Percentiles rank a stretch among this genome's conserved stretches.
These are phyloP conservation scores for Pseudocohnilembus persalinus DNA, from an alignment of 169 alveolate species.

Conservation along the genomic window DNA sequence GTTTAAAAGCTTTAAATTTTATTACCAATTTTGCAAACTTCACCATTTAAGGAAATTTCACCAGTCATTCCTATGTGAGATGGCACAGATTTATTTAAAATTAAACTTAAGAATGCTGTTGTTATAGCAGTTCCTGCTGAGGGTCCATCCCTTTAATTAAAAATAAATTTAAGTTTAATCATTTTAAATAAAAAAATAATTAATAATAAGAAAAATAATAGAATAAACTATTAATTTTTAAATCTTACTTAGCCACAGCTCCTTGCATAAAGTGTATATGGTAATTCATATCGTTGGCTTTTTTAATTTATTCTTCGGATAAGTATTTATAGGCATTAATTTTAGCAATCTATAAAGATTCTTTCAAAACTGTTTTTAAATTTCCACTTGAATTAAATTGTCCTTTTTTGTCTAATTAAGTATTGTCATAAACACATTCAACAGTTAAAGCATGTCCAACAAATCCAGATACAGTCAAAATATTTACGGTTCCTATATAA, in stretches of 20 bases:
- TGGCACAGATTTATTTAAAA: conserved; percentile 36
- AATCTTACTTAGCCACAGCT: conserved; percentile 59
- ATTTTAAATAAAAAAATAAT: too few relatives aligned
- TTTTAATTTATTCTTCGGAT: conserved; percentile 30
- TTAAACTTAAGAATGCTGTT: conserved; percentile 57
- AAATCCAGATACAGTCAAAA: conserved; percentile 39
- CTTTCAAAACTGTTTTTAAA: conserved; percentile 63
- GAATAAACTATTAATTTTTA: too few relatives aligned
- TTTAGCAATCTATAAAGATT: conserved; percentile 64
- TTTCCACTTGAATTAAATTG: conserved; percentile 55
- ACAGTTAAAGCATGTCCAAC: conserved; percentile 39
- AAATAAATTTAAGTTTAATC: too few relatives aligned
- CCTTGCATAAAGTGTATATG: conserved; percentile 73
- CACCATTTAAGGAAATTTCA: conserved; percentile 65
- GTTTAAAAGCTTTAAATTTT: background rate
- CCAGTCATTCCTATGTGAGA: conserved; percentile 70
- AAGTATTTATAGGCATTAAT: conserved; percentile 62
- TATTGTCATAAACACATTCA: conserved; percentile 38
- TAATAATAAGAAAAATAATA: too few relatives aligned
- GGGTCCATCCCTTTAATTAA: conserved; percentile 60
- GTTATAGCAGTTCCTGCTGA: conserved; percentile 72
- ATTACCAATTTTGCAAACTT: conserved; percentile 64
- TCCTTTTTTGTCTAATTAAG: conserved; percentile 39
- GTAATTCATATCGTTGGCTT: conserved; percentile 35
- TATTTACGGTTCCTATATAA: conserved; percentile 20